Evolutionary conservation across 2,329 filamentous ascomycete genomes (phyloP).

Genomic region (Westerdykella ornata): DNA sequence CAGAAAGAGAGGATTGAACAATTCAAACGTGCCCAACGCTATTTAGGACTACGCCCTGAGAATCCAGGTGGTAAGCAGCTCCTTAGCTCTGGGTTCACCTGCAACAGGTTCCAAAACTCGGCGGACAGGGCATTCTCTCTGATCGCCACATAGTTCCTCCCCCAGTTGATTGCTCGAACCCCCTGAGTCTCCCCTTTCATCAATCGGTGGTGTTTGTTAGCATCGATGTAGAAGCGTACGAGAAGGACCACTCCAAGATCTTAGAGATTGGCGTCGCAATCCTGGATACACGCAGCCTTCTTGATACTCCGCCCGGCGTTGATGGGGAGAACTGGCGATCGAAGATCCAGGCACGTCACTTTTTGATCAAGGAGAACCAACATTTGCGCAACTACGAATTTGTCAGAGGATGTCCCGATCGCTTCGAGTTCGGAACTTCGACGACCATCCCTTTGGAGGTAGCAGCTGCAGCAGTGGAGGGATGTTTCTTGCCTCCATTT

Average conservation of each 20-base stretch:
- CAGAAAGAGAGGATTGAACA: constrained; percentile 50
- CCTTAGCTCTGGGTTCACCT: not conserved
- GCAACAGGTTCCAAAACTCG: not conserved
- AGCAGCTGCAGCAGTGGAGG: constrained; percentile 43
- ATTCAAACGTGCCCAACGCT: constrained; percentile 60
- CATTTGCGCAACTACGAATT: constrained; percentile 61
- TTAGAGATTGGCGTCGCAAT: constrained; percentile 83
- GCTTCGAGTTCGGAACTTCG: constrained; percentile 64
- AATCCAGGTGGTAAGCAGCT: constrained; percentile 8
- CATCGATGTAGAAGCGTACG: constrained; percentile 78
- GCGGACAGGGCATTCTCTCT: not conserved
- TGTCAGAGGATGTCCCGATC: constrained; percentile 64
- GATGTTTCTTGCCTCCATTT: constrained; percentile 54
- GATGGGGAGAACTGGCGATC: constrained; percentile 60
- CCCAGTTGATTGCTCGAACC: constrained; percentile 42
- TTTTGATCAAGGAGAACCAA: constrained; percentile 65
- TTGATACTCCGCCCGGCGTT: constrained; percentile 52
- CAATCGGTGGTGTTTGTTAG: constrained; percentile 62
- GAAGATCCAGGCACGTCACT: constrained; percentile 63
- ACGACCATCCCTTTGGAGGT: constrained; percentile 48
- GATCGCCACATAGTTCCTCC: constrained; percentile 10
- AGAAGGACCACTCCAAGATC: constrained; percentile 57
- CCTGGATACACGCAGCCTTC: constrained; percentile 62
- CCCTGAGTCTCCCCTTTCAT: constrained; percentile 46
- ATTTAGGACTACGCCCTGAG: constrained; percentile 59